Evolutionary conservation across 1,284 basidiomycete genomes (phyloP), one percentile per base, ranked within the genome.

Genomic region (Wolfiporia cocos): DNA sequence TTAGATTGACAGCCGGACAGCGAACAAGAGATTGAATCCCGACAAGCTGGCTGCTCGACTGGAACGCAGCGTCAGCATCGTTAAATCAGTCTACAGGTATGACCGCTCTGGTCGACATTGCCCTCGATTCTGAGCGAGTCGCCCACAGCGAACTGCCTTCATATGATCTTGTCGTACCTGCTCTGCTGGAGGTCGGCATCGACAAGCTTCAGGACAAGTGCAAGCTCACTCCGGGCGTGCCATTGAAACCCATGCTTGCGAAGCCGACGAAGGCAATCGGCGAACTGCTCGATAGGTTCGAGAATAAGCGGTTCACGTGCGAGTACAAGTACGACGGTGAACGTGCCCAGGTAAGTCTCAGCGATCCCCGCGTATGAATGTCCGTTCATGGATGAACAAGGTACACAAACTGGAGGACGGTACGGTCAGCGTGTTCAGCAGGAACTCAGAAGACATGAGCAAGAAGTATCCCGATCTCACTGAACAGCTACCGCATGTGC

Each of bases 241-340:
- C 96, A 1, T 74, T 99, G 32, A 99, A 99, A 59, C 96, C 96
- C 5, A 99, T 99, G 96, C 73, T 99, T 40, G 96, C 96, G n/a
- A 99, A 98, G 66, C 96, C 96, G 3, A 99, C 96, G 0, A 99
- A 99, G 63, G 95, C 95, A 0, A 98, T 99, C 53, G 85, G 88
- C n/a, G 96, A 99, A 65, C 95, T 99, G 5, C 76, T 99, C 17
- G 95, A 99, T 66, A 75, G 94, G 37, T 99, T 99, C 57, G 96
- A 99, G 63, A 85, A 83, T 56, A 93, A 94, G 64, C 78, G 78
- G 36, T 99, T 99, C 62, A 98, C 96, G 4, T 99, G 95, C 68
- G 96, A 99, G 69, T 99, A 98, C 70, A 99, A 99, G 66, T 99
- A 99, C 57, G 96, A 99, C 54, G 96, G 96, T 7, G 96, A 99